These are phyloP conservation scores for Neoboletus brunneissimus DNA, from an alignment of 768 basidiomycete species.

Conservation along the genomic window DNA sequence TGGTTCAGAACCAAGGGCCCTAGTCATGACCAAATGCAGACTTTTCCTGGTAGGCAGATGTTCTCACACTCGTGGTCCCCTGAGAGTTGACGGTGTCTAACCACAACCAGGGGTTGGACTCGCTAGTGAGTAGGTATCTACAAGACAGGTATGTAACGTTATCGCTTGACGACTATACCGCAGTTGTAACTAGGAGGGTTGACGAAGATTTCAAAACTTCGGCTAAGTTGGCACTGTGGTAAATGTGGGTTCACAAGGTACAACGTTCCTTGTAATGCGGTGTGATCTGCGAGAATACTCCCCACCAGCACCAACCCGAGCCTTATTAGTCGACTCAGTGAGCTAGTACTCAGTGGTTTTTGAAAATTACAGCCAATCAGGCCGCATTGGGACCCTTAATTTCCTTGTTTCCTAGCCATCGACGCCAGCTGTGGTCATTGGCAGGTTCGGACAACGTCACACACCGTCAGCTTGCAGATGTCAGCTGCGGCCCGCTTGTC, in stretches of 20 bases:
- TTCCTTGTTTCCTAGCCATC: too few relatives aligned
- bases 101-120: not conserved
- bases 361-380: too few relatives aligned
- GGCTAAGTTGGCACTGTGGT: not conserved
- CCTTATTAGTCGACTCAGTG: too few relatives aligned
- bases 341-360: not conserved
- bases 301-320: not conserved
- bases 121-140: not conserved
- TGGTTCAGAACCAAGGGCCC: not conserved
- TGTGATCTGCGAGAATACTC: not conserved
- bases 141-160: not conserved
- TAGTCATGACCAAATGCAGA: not conserved
- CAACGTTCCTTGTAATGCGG: not conserved
- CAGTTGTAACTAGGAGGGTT: not conserved
- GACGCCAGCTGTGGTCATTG: too few relatives aligned
- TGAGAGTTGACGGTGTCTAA: not conserved
- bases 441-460: too few relatives aligned
- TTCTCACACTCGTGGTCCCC: not conserved
- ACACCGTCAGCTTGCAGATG: too few relatives aligned
- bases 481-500: too few relatives aligned
- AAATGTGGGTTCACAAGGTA: not conserved
- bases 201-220: not conserved
- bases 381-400: too few relatives aligned
- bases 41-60: not conserved
- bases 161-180: not conserved